Base-by-base conservation (phyloP, 768 basidiomycete genomes). In the Mycena vulgaris region DNA sequence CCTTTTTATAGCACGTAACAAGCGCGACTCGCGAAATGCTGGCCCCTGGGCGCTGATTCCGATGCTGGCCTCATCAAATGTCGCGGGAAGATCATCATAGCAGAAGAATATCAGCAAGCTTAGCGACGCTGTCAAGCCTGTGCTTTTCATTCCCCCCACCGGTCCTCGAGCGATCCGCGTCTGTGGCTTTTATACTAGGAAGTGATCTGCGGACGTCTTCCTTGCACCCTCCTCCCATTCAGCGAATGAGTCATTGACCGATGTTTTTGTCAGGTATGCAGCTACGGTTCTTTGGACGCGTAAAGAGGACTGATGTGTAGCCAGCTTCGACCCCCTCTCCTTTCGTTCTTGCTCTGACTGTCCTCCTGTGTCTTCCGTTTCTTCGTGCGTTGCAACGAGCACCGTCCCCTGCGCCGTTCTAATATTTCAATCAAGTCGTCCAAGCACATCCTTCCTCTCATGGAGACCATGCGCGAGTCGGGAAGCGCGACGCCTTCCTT, bases 401-500 rank as follows among this genome's bases (percentile, higher is more conserved):
- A 11, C n/a, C 27, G 27, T 42, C n/a, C 25, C 28, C 23, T 35
- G 33, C 1, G 23, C 17, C 7, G 16, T 25, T 40, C 37, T 57
- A 16, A 57, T 23, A 10, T 28, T 39, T 6, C 28, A 7, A 7
- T 39, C n/a, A 13, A 57, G 56, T 40, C 37, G 56, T 57, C 25
- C 35, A 57, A 8, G 30, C 59, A 47, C 31, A 11, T 3, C 3
- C 39, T 10, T 3, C n/a, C n/a, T n/a, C n/a, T 37, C 21, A 21
- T 31, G 21, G 4, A 19, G 55, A 31, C 23, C 14, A 23, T 25
- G 4, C 30, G 45, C 35, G 21, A 14, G 10, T 52, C 5, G 39
- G 30, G 49, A 68, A 42, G 42, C 55, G 68, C 2, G 69, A 70
- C 25, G 63, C 68, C 1, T 53, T 73, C 33, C 40, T 53, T 19